These are phyloP conservation scores for Auriculariales sp. DNA, from an alignment of 768 basidiomycete species.

Conservation along the genomic window DNA sequence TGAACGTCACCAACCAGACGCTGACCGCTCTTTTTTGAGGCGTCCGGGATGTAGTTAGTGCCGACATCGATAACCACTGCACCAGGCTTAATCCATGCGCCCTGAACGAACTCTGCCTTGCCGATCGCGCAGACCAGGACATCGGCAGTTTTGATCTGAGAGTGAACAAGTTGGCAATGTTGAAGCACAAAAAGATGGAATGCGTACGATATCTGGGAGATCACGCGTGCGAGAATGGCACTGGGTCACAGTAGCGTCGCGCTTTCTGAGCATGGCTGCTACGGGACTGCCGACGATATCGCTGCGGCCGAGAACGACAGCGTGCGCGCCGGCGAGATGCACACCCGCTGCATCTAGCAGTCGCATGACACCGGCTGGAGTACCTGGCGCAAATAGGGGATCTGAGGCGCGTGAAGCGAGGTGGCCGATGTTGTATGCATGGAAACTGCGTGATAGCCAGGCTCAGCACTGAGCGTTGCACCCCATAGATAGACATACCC, in stretches of 20 bases:
- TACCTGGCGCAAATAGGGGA: constrained; percentile 90
- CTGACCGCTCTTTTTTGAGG: constrained; percentile 86
- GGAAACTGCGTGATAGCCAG: constrained; percentile 45
- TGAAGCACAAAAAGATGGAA: constrained; percentile 3
- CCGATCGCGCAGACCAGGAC: constrained; percentile 96
- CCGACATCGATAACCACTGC: constrained; percentile 96
- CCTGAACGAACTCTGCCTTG: constrained; percentile 77
- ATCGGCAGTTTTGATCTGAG: constrained; percentile 72
- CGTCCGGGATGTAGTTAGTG: constrained; percentile 91
- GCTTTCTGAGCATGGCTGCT: constrained; percentile 74
- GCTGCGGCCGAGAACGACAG: constrained; percentile 89
- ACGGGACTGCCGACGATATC: constrained; percentile 98
- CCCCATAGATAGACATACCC: constrained; percentile 44
- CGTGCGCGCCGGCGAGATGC: constrained; percentile 58
- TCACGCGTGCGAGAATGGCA: constrained; percentile 88
- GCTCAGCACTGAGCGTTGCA: background rate
- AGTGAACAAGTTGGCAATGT: constrained; percentile 2
- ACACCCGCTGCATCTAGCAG: constrained; percentile 82
- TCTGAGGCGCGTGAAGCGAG: constrained; percentile 78
- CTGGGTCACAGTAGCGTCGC: constrained; percentile 93
- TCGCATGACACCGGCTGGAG: constrained; percentile 82
- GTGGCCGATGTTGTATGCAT: constrained; percentile 96
- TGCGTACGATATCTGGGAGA: constrained; percentile 57
- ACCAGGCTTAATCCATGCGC: constrained; percentile 89
- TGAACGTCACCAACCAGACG: constrained; percentile 95